Conservation (phyloP, 2,329 filamentous ascomycete species). For the Mollisia scopiformis region DNA sequence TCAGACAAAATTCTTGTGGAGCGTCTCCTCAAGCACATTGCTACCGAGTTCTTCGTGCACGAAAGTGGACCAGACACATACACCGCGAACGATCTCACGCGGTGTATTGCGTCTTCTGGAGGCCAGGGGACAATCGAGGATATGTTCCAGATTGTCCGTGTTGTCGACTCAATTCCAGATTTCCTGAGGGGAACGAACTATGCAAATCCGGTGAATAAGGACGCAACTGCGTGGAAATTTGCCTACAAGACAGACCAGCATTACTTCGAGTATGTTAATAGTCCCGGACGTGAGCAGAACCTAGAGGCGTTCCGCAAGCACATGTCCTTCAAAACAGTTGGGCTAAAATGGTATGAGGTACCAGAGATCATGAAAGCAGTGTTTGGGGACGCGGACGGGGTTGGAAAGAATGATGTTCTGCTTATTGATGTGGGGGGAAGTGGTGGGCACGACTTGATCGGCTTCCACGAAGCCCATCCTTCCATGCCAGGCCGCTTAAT, state of each 20-base stretch:
- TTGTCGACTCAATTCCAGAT: too few species aligned
- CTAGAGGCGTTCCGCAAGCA: neutral
- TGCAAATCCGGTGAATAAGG: neutral
- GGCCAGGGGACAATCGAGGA: too few species aligned
- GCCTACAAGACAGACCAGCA: neutral
- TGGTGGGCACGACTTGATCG: neutral
- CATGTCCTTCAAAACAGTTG: conserved; percentile 1
- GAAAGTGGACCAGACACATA: neutral
- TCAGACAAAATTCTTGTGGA: neutral
- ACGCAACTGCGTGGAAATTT: neutral
- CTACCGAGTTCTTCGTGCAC: neutral
- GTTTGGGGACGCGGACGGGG: neutral
- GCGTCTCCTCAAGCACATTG: conserved; percentile 1
- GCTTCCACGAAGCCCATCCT: neutral
- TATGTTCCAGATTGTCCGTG: too few species aligned
- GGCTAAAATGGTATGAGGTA: conserved; percentile 1
- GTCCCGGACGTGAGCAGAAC: neutral
- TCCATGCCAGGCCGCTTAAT: neutral
- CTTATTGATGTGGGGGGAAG: neutral
- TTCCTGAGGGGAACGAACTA: neutral
- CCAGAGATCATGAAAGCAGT: neutral
- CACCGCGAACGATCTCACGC: neutral
- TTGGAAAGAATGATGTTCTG: neutral
- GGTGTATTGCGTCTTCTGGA: too few species aligned
- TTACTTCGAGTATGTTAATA: conserved; percentile 2